phyloP scores from a whole-genome alignment of 345 rosid species.

The Luvunga scandens region DNA sequence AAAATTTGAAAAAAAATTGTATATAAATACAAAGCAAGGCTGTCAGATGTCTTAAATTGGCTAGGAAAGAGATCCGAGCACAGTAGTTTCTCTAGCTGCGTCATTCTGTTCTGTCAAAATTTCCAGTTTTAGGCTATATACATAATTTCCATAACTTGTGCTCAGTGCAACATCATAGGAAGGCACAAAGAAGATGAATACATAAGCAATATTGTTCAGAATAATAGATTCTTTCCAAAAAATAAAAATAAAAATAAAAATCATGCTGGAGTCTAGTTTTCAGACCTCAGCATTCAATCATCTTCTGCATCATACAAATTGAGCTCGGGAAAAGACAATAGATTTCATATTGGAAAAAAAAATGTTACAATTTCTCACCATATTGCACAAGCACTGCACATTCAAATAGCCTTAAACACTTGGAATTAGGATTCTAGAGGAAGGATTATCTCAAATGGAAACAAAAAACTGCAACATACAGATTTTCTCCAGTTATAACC shows the following conservation, averaged over 20 bases:
- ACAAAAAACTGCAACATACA: slow-evolving; percentile 11
- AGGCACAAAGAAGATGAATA: background rate
- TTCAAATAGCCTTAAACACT: slow-evolving; percentile 21
- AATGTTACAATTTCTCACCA: slow-evolving; percentile 25
- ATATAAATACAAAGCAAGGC: too few species aligned
- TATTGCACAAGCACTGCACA: slow-evolving; percentile 19
- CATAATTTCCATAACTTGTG: background rate
- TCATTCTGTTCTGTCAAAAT: background rate
- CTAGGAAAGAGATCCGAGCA: background rate
- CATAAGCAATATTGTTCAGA: too few species aligned
- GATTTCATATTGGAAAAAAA: slow-evolving; percentile 13
- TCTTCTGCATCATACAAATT: background rate
- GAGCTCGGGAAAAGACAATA: background rate
- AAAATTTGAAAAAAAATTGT: too few species aligned
- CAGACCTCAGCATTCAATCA: background rate
- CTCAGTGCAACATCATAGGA: background rate
- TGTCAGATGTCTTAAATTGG: background rate
- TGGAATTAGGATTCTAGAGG: slow-evolving; percentile 18
- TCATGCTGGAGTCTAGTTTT: background rate
- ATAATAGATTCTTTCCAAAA: background rate
- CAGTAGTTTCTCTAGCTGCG: background rate
- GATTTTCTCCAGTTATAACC: slow-evolving; percentile 8
- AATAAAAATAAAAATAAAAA: too few species aligned
- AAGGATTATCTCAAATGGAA: slow-evolving; percentile 10
- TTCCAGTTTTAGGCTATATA: background rate